Evolutionary conservation across 306 rosid genomes (phyloP), one percentile per base, ranked within the genome.

Genomic region (Aeschynomene evenia): DNA sequence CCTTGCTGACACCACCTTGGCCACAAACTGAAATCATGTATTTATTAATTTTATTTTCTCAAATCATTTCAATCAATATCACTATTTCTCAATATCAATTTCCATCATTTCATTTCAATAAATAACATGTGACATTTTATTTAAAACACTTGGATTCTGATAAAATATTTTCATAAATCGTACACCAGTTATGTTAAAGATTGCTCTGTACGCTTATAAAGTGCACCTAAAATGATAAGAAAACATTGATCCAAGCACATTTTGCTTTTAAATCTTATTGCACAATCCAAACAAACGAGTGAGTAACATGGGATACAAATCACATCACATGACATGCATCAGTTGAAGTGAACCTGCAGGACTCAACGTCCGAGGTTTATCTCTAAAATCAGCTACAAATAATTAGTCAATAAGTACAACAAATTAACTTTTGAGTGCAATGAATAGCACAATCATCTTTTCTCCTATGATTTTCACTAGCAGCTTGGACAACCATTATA

Each of bases 21-120:
- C 80, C 71, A 91, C 96, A 55, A 93, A 91, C 96, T 93, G n/a
- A n/a, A 91, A 3, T 28, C 13, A 33, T 33, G 6, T 33, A 7
- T 33, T 33, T 33, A 33, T 33, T 8, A 33, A 33, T 33, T 7
- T 6, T 33, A 7, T 33, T 33, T 5, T 33, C 9, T 7, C 7
- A 33, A 33, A 33, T 5, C 10, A 33, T 33, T 33, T 33, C 37
- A 33, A 3, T 28, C 31, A 28, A 6, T 28, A 28, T 3, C 31
- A 28, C 31, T 3, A 28, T 28, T 28, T 28, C 3, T 6, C 37
- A 33, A 33, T 33, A n/a, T n/a, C n/a, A n/a, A n/a, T n/a, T n/a
- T n/a, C n/a, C n/a, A n/a, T n/a, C n/a, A n/a, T n/a, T n/a, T n/a
- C n/a, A n/a, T n/a, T n/a, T n/a, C n/a, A n/a, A n/a, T n/a, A n/a